Conservation (phyloP, 257 asterid species). For the Nicotiana noctiflora region DNA sequence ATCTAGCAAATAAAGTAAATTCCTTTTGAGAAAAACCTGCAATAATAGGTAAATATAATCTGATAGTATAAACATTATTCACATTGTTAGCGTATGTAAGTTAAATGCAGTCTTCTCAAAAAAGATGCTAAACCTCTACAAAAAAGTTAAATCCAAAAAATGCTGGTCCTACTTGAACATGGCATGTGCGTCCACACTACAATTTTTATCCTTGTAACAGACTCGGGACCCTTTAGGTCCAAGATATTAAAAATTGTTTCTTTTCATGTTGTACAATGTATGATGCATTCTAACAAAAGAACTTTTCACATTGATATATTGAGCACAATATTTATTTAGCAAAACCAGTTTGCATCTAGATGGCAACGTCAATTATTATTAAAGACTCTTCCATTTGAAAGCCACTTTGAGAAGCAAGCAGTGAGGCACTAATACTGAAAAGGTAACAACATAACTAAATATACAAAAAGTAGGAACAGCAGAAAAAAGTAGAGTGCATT, state of each 20-base stretch:
- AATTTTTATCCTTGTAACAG: neutral
- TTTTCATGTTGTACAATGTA: neutral
- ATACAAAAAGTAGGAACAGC: neutral
- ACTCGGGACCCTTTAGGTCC: neutral
- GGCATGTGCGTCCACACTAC: neutral
- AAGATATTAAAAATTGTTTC: neutral
- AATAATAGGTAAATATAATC: too few species aligned
- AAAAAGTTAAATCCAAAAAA: neutral
- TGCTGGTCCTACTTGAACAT: neutral
- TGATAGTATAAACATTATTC: too few species aligned
- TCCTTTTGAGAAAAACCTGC: too few species aligned
- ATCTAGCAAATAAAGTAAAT: too few species aligned
- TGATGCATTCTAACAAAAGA: neutral
- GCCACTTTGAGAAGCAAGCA: neutral
- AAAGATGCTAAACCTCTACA: too few species aligned
- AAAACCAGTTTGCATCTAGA: neutral
- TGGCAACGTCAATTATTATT: neutral
- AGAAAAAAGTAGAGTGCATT: conserved; percentile 10
- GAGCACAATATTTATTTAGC: neutral
- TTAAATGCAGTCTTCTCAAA: too few species aligned
- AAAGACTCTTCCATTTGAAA: neutral
- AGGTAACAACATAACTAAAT: neutral
- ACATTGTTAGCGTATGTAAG: too few species aligned
- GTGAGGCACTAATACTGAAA: neutral
- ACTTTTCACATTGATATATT: neutral